Evolutionary conservation across 805 yeast species (phyloP).

Genomic region (Ogataea paraovalis): DNA sequence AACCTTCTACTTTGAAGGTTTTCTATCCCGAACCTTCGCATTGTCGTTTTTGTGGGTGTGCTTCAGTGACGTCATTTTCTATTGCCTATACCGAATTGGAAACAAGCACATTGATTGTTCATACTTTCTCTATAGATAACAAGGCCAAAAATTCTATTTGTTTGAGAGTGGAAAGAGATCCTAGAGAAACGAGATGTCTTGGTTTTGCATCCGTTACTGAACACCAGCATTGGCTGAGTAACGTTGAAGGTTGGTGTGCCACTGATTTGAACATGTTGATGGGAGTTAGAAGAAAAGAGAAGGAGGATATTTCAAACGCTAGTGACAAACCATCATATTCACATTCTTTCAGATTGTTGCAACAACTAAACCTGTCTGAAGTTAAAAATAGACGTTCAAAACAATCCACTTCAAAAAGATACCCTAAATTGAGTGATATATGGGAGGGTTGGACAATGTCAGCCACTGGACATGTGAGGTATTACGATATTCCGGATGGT

Average conservation of each 20-base stretch:
- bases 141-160: conserved; percentile 78
- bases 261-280: conserved; percentile 74
- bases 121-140: conserved; percentile 68
- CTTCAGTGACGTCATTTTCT: conserved; percentile 68
- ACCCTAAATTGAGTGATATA: conserved; percentile 36
- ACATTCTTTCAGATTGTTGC: conserved; percentile 12
- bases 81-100: conserved; percentile 65
- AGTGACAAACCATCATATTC: conserved; percentile 11
- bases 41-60: conserved; percentile 89
- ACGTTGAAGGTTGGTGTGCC: conserved; percentile 74
- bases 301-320: conserved; percentile 22
- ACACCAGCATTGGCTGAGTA: conserved; percentile 59
- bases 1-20: conserved; percentile 56
- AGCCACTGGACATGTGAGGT: conserved; percentile 58
- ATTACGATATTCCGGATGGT: conserved; percentile 54
- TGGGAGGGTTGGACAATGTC: conserved; percentile 86
- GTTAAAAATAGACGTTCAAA: conserved; percentile 4
- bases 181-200: conserved; percentile 83
- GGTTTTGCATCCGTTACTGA: conserved; percentile 78
- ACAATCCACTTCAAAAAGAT: not conserved
- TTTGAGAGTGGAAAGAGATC: conserved; percentile 87
- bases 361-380: conserved; percentile 7
- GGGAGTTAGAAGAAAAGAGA: conserved; percentile 53
- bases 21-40: conserved; percentile 84
- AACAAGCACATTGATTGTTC: conserved; percentile 57